Base-by-base conservation (phyloP, 129 eudicot genomes). In the Flaveria brownii region DNA sequence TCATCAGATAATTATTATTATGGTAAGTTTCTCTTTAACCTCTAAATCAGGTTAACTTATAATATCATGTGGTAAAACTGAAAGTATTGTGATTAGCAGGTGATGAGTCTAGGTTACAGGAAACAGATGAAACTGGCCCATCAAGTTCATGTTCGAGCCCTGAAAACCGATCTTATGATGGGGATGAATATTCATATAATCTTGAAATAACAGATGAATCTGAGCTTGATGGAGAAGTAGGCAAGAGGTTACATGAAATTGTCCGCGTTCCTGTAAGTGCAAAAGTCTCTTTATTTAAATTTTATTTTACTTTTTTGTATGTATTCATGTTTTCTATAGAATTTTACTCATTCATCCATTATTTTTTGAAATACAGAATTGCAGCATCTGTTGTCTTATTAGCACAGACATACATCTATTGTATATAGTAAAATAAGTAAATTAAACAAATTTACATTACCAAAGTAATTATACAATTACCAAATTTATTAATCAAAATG, bases 181-280 rank as follows among this genome's bases (percentile, higher is more conserved):
- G 87, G 64, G 98, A 93, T 59, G 92, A 88, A 13, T 82, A 78
- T 66, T 83, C 84, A 2, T 78, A 85, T 64, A 72, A 74, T 72
- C 67, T 93, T 82, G 97, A 90, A 55, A 86, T 90, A 63, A 81
- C 95, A 79, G 92, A 90, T 62, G 98, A 87, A 81, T 85, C 86
- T 18, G 88, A 90, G 47, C 86, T 92, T 77, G 98, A 93, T 84
- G 98, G 96, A 66, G 98, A 93, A 93, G 90, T 93, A 61, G 94
- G 89, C 79, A 93, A 88, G 75, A 88, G 96, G 77, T 66, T 90
- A 61, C 76, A 87, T 83, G 95, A 93, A 78, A 85, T 93, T 84
- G 71, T 80, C 45, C 92, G 90, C 67, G 91, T 93, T 81, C 98
- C 95, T 72, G 98, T 90, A 87, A 93, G 96, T 88, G 54, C 26